These are phyloP conservation scores for Laburnicola sp. DNA, from an alignment of 2,329 filamentous ascomycete species.

Conservation along the genomic window DNA sequence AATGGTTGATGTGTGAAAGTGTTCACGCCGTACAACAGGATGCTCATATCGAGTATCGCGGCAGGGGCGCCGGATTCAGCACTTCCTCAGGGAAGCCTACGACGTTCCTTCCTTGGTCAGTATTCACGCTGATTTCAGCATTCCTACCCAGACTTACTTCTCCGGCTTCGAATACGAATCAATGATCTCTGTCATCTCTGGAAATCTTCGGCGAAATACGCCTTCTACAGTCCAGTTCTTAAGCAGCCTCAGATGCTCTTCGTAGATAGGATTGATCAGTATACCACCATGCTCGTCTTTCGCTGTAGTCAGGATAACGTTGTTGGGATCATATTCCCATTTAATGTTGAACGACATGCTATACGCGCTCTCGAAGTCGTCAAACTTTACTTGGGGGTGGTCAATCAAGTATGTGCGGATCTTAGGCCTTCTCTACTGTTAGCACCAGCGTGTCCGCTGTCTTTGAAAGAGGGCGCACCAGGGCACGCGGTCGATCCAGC, in stretches of 20 bases:
- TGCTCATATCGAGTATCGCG: conserved; percentile 10
- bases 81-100: conserved; percentile 7
- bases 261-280: conserved; percentile 30
- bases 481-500: conserved; percentile 30
- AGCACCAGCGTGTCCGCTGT: not conserved
- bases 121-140: not conserved
- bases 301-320: conserved; percentile 20
- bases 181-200: conserved; percentile 25
- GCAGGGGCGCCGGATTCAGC: conserved; percentile 8
- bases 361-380: conserved; percentile 28
- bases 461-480: conserved; percentile 10
- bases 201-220: conserved; percentile 22
- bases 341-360: conserved; percentile 22
- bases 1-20: no score
- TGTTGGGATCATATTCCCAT: conserved; percentile 27
- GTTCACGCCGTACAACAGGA: no score
- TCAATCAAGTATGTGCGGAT: conserved; percentile 25
- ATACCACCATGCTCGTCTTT: conserved; percentile 13
- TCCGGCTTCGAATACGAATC: conserved; percentile 18
- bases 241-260: conserved; percentile 29
- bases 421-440: conserved; percentile 18
- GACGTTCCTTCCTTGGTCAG: conserved; percentile 2
- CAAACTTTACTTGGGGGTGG: conserved; percentile 25
- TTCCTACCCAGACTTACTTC: conserved; percentile 2
- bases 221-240: conserved; percentile 27